Evolutionary conservation across 192 early-diverging fungal genomes (phyloP).

Genomic region (Coemansia sp.): DNA sequence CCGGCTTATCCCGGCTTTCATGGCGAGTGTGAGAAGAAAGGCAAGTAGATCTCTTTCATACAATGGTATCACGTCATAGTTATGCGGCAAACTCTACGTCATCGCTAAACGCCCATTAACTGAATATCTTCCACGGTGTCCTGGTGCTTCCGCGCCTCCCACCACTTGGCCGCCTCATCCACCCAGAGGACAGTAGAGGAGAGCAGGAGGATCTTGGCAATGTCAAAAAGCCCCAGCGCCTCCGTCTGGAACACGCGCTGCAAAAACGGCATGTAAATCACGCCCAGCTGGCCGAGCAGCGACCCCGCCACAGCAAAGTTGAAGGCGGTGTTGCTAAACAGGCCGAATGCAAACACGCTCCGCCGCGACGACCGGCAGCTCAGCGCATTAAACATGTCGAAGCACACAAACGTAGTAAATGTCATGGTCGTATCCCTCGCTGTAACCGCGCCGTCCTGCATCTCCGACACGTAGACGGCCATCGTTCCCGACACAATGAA

Average conservation of each 20-base stretch:
- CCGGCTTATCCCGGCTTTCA: not conserved
- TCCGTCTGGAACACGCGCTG: constrained; percentile 94
- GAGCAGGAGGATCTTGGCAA: constrained; percentile 65
- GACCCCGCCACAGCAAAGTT: constrained; percentile 80
- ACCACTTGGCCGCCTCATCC: constrained; percentile 81
- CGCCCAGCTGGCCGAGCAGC: constrained; percentile 80
- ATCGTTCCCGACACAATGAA: constrained; percentile 86
- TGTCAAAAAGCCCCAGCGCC: constrained; percentile 71
- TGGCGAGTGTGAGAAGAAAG: not conserved
- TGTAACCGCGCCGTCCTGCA: constrained; percentile 70
- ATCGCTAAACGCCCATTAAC: constrained; percentile 35
- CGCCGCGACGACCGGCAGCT: constrained; percentile 84
- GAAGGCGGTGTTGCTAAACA: constrained; percentile 86
- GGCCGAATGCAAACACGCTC: constrained; percentile 77
- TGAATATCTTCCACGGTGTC: constrained; percentile 46
- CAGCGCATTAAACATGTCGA: constrained; percentile 94
- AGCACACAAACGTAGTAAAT: constrained; percentile 94
- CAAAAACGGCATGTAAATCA: constrained; percentile 87
- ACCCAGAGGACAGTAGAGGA: constrained; percentile 80
- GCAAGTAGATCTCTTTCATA: not conserved
- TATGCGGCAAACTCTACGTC: not conserved
- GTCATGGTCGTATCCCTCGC: constrained; percentile 90
- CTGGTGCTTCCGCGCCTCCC: constrained; percentile 25
- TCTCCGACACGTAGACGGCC: constrained; percentile 73
- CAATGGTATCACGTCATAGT: not conserved